These are phyloP conservation scores for Pichia scutulata DNA, from an alignment of 805 yeast genomes.

Conservation along the genomic window DNA sequence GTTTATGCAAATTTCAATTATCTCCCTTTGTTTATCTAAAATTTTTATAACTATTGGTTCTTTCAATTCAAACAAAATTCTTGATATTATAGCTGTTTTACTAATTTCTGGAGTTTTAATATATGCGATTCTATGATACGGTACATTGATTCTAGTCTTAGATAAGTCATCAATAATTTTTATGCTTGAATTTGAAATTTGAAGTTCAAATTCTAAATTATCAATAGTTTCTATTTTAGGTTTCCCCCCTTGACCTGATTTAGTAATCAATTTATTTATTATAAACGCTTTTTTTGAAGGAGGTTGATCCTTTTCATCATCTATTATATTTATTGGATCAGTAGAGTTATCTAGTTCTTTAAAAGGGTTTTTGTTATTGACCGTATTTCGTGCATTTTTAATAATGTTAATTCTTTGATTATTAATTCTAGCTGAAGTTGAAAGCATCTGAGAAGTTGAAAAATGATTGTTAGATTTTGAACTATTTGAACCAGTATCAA, in stretches of 20 bases:
- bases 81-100: not conserved
- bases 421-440: not conserved
- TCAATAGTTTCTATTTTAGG: not conserved
- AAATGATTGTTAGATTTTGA: not conserved
- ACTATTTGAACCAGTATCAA: not conserved
- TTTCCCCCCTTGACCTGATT: not conserved
- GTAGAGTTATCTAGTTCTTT: not conserved
- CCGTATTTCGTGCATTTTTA: not conserved
- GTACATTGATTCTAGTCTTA: not conserved
- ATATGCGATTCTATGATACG: not conserved
- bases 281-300: not conserved
- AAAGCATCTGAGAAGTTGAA: not conserved
- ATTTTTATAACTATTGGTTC: not conserved
- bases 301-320: not conserved
- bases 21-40: not conserved
- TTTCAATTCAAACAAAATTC: not conserved
- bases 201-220: not conserved
- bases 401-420: not conserved
- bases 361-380: not conserved
- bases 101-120: not conserved
- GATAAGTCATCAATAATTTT: not conserved
- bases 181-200: not conserved
- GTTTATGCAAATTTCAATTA: not conserved
- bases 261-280: not conserved
- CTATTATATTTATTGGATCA: not conserved